phyloP scores from a whole-genome alignment of 2,329 filamentous ascomycete species.

The Raffaelea arxii region DNA sequence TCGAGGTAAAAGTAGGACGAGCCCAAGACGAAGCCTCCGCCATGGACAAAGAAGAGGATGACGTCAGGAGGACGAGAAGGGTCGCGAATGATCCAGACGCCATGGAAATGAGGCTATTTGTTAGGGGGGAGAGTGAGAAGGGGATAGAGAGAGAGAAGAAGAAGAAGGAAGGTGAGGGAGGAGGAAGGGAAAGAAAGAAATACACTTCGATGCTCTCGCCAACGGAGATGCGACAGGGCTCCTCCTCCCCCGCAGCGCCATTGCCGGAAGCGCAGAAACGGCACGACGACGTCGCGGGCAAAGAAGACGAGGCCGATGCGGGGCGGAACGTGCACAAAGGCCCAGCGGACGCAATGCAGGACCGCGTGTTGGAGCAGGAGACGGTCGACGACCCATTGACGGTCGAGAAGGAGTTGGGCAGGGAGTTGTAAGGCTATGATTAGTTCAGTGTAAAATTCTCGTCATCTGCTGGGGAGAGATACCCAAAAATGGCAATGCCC shows the following conservation, averaged over 20 bases:
- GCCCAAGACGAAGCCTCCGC: conserved; percentile 77
- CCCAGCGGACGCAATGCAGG: conserved; percentile 67
- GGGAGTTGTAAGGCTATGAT: conserved; percentile 44
- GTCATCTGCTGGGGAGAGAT: conserved; percentile 8
- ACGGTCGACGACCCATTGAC: no score
- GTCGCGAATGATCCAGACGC: conserved; percentile 61
- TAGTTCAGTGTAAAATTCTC: not conserved
- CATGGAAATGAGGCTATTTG: conserved; percentile 34
- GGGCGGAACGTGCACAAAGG: conserved; percentile 62
- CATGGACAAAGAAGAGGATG: conserved; percentile 75
- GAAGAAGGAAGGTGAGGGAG: conserved; percentile 10
- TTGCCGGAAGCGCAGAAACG: conserved; percentile 68
- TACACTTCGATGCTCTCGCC: conserved; percentile 46
- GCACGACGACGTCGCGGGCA: conserved; percentile 60
- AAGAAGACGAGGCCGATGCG: conserved; percentile 68
- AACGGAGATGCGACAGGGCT: conserved; percentile 45
- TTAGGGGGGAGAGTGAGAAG: not conserved
- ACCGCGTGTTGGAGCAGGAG: conserved; percentile 69
- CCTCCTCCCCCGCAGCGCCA: conserved; percentile 30
- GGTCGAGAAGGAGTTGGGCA: no score
- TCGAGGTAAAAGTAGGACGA: conserved; percentile 78
- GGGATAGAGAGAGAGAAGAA: no score
- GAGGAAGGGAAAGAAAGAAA: conserved; percentile 10
- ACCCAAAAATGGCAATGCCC: conserved; percentile 63
- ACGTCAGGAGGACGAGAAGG: conserved; percentile 56